phyloP scores from a whole-genome alignment of 2,329 filamentous ascomycete species.

The Mycosphaerella sp. region DNA sequence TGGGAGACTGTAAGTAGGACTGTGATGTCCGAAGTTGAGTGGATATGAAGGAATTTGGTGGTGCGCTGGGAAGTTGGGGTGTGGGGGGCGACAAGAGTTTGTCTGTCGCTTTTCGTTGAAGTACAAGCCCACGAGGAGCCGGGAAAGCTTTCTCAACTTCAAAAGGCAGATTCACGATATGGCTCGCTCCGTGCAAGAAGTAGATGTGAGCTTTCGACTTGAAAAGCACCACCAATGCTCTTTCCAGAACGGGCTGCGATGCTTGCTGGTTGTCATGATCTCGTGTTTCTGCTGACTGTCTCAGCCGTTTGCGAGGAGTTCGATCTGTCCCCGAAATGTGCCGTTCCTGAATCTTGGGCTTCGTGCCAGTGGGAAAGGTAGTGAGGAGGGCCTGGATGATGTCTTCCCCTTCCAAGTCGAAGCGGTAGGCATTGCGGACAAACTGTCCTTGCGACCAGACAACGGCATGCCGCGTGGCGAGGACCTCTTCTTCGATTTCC shows the following conservation, averaged over 20 bases:
- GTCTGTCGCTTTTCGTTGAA: constrained; percentile 70
- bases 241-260: constrained; percentile 3
- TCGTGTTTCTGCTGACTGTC: neutral
- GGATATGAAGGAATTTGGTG: constrained; percentile 76
- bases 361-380: constrained; percentile 55
- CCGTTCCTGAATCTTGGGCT: neutral
- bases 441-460: constrained; percentile 85
- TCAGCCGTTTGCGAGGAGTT: constrained; percentile 5
- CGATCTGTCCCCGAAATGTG: constrained; percentile 3
- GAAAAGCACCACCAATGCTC: constrained; percentile 79
- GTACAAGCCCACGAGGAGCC: constrained; percentile 72
- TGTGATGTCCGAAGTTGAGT: constrained; percentile 49
- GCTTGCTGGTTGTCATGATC: neutral
- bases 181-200: constrained; percentile 78
- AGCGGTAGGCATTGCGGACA: constrained; percentile 77
- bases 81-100: constrained; percentile 33
- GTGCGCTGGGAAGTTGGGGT: constrained; percentile 48
- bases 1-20: constrained; percentile 35
- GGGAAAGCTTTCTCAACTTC: constrained; percentile 84
- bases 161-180: constrained; percentile 90
- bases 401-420: constrained; percentile 78
- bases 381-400: constrained; percentile 83
- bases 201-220: constrained; percentile 91
- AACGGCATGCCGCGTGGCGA: constrained; percentile 68
- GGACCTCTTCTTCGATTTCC: constrained; percentile 65